Base-by-base conservation (phyloP, 768 basidiomycete genomes). In the Lactarius deliciosus region DNA sequence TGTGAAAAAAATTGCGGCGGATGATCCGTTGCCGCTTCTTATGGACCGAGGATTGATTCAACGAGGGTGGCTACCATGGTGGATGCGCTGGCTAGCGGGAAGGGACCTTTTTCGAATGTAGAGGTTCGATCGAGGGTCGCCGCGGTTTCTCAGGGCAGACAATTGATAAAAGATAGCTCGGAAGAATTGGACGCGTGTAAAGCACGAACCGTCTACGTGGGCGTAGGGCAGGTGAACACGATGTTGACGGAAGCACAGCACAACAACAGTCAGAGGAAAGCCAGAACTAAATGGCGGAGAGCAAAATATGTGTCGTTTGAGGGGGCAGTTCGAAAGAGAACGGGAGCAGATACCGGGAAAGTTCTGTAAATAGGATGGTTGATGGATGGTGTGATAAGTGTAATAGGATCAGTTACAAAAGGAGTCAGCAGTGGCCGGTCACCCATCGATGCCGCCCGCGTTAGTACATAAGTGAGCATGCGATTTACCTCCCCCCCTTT, bases 131-230 rank as follows among this genome's bases (percentile, higher is more conserved):
- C 4, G 78, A 77, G 45, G 76, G 76, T 18, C 72, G 71, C 70
- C 82, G 82, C 64, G 86, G 73, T 62, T 80, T 50, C 47, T 73
- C 25, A 73, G 57, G 25, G 77, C 80, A 1, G 81, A 71, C 9
- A 86, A 75, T 8, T 76, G 63, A n/a, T 68, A 50, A 87, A 45
- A 85, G 73, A 73, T 85, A 85, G 72, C 25, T 88, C 82, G 47
- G 74, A 74, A 58, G 78, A 79, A 16, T 79, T 80, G 53, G 83
- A 79, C n/a, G 80, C 79, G 76, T 87, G 81, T 65, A 86, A 75
- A 66, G 76, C 81, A 81, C 86, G 86, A 80, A 85, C 85, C 74
- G 83, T 81, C 84, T 87, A 74, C 77, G 77, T 79, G 77, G 56
- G 67, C 61, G 55, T n/a, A 55, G 66, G 68, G 53, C 65, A 58